Evolutionary conservation across 2,329 filamentous ascomycete species (phyloP).

Genomic region (Monosporascus sp.): DNA sequence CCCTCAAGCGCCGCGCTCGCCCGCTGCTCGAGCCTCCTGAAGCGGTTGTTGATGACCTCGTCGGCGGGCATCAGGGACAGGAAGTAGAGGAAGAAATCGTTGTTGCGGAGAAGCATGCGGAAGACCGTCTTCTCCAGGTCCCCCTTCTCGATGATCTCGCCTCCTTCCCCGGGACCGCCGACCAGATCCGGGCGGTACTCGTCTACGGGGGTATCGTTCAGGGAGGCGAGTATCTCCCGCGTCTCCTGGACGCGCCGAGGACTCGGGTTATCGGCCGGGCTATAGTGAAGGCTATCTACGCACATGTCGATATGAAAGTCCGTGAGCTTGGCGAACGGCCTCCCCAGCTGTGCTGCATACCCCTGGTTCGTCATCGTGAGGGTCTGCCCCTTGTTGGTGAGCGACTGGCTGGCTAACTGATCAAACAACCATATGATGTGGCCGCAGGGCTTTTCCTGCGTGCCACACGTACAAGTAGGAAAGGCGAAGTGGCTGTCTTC

Average conservation of each 20-base stretch:
- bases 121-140: constrained; percentile 49
- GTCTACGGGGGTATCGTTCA: constrained; percentile 35
- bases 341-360: constrained; percentile 41
- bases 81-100: constrained; percentile 51
- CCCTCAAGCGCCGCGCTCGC: constrained; percentile 41
- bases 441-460: constrained; percentile 36
- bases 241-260: constrained; percentile 42
- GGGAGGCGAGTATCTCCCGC: constrained; percentile 45
- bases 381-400: constrained; percentile 35
- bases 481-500: constrained; percentile 33
- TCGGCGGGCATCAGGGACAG: constrained; percentile 39
- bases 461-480: constrained; percentile 37
- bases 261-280: constrained; percentile 28
- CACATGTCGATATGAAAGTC: constrained; percentile 47
- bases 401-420: constrained; percentile 43
- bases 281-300: constrained; percentile 48
- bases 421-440: constrained; percentile 54
- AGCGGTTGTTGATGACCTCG: constrained; percentile 41
- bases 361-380: constrained; percentile 40
- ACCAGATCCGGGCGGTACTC: constrained; percentile 45
- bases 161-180: constrained; percentile 21
- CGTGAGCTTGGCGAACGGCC: constrained; percentile 45
- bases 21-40: constrained; percentile 44
- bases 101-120: constrained; percentile 49
- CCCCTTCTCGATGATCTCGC: constrained; percentile 34